Base-by-base conservation (phyloP, 2,329 filamentous ascomycete species). In the Cladosporium sp. region DNA sequence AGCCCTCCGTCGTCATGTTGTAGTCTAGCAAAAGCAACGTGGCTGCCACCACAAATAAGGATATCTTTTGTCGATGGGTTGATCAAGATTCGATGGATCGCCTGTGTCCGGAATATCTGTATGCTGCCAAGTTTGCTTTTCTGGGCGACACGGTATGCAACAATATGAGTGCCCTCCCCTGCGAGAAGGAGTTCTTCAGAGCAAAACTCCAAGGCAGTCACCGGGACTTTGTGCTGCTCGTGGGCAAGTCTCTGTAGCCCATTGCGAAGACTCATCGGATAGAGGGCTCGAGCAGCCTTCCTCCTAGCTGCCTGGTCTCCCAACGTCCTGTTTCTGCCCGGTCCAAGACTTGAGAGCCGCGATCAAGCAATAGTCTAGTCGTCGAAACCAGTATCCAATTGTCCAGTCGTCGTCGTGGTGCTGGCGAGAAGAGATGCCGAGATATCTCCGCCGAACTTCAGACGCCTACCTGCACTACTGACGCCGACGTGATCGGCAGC, bases 71-170 rank as follows among this genome's bases (percentile, higher is more conserved):
- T 47, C 2, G 44, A 57, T 20, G 64, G 70, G 52, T 66, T 63
- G 24, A 84, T 72, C n/a, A 77, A 72, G 55, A 93, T 84, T 2
- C 90, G 90, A 71, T 94, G 90, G 51, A 94, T 83, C 3, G 84
- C 77, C 69, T 93, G 89, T n/a, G 79, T 78, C 15, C 73, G 66
- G 66, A 94, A 92, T 28, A 91, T 73, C 22, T 72, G 71, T 7
- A 56, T 50, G 81, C 67, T 49, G 68, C 66, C 36, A n/a, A 71
- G 50, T 15, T 61, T 60, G 3, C n/a, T 34, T 17, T 64, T 66
- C 34, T 62, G 61, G 28, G 63, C 58, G 44, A 65, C 61, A 47
- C 69, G 57, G 62, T 77, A 76, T 44, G 75, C 70, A 39, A 65
- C 70, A 48, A 80, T 54, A 57, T 68, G 68, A n/a, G 71, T 69